Conservation (phyloP, 2,329 filamentous ascomycete species). For the Diaporthe helianthi region DNA sequence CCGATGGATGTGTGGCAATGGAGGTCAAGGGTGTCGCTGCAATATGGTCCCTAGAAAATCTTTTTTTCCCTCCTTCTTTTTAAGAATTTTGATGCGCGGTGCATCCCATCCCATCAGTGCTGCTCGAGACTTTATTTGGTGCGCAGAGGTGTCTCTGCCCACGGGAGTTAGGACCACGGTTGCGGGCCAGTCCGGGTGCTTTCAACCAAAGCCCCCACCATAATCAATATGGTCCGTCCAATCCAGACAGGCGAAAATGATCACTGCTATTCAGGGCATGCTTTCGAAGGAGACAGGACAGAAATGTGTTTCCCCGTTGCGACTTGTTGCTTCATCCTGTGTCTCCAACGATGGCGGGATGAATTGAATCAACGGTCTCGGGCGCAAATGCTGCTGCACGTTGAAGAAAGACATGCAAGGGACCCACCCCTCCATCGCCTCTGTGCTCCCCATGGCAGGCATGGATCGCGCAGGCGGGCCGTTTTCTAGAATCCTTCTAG, state of each 20-base stretch:
- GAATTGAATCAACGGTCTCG: slow-evolving; percentile 20
- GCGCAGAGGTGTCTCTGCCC: neutral
- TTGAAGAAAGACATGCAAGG: slow-evolving; percentile 14
- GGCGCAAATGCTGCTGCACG: slow-evolving; percentile 3
- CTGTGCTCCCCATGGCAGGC: neutral
- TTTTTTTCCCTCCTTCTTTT: neutral
- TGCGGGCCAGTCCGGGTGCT: slow-evolving; percentile 28
- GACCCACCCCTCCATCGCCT: slow-evolving; percentile 6
- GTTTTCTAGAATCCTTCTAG: slow-evolving; percentile 48
- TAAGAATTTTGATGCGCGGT: neutral
- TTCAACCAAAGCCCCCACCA: slow-evolving; percentile 15
- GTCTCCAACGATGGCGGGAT: neutral
- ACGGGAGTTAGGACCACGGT: slow-evolving; percentile 26
- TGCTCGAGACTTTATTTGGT: neutral
- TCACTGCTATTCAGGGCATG: neutral
- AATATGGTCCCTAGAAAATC: neutral
- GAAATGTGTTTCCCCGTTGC: neutral
- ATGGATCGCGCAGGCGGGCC: slow-evolving; percentile 2
- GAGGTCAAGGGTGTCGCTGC: neutral
- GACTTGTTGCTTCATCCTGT: slow-evolving; percentile 4
- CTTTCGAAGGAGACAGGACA: neutral
- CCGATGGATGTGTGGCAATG: neutral
- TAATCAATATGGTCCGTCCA: neutral
- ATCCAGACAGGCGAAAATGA: neutral
- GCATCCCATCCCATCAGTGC: neutral